phyloP scores from a whole-genome alignment of 179 eudicot species.

The Spergularia azorica region DNA sequence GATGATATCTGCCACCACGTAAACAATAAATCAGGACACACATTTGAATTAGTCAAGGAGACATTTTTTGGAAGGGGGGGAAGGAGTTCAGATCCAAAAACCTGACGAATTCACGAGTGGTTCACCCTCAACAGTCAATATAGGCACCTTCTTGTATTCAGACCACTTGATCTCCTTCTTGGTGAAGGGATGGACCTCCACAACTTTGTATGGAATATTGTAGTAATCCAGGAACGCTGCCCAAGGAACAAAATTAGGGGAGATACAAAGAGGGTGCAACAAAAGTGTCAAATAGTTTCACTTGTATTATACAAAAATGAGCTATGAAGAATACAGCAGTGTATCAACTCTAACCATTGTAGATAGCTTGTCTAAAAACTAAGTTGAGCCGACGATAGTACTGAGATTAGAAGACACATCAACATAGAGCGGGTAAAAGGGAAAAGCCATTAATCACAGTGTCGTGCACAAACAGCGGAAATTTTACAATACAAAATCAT shows the following conservation, averaged over 20 bases:
- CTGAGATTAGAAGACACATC: background rate
- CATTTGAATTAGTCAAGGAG: background rate
- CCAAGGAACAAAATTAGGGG: slow-evolving; percentile 13
- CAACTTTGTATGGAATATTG: slow-evolving; percentile 86
- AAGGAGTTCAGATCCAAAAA: slow-evolving; percentile 20
- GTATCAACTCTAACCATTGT: too few relatives aligned
- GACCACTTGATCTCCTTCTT: slow-evolving; percentile 99
- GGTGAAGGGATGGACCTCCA: slow-evolving; percentile 96
- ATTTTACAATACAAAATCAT: background rate
- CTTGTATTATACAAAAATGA: background rate
- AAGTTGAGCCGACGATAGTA: too few relatives aligned
- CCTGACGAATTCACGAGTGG: slow-evolving; percentile 94
- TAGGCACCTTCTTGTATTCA: slow-evolving; percentile 94
- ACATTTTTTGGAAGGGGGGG: too few relatives aligned
- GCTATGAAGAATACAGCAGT: too few relatives aligned
- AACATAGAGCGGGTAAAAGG: background rate
- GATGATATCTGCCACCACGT: slow-evolving; percentile 64
- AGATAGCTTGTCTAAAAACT: background rate
- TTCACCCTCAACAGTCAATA: slow-evolving; percentile 88
- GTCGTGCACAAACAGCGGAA: background rate
- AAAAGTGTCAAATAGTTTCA: slow-evolving; percentile 2
- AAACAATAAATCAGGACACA: background rate
- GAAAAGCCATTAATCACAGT: background rate
- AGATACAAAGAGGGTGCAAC: background rate
- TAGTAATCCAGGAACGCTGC: slow-evolving; percentile 93